phyloP scores from a whole-genome alignment of 768 basidiomycete species.

The Tylopilus intermedius region DNA sequence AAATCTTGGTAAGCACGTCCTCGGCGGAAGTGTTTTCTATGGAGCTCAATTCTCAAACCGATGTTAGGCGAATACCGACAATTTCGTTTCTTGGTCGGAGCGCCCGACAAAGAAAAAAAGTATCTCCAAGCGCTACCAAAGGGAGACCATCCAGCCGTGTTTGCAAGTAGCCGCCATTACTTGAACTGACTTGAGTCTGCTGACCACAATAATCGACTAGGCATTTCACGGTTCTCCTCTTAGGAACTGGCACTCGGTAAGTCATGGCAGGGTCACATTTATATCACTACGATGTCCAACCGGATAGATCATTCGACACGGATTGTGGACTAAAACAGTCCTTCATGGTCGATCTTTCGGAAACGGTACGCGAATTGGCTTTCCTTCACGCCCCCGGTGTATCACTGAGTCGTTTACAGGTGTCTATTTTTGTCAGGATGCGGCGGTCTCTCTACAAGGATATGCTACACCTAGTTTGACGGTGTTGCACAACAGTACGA shows the following conservation, averaged over 20 bases:
- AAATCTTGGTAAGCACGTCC: constrained; percentile 40
- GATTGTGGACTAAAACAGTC: constrained; percentile 54
- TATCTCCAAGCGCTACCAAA: constrained; percentile 46
- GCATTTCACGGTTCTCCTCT: constrained; percentile 67
- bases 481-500: constrained; percentile 56
- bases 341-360: constrained; percentile 60
- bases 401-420: constrained; percentile 33
- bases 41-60: neutral
- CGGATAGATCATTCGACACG: constrained; percentile 62
- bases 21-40: neutral
- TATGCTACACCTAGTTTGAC: constrained; percentile 29
- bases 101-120: constrained; percentile 67
- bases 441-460: constrained; percentile 38
- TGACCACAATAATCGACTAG: constrained; percentile 25
- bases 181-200: neutral
- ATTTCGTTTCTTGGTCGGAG: constrained; percentile 66
- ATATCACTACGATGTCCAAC: neutral
- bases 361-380: constrained; percentile 38
- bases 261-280: constrained; percentile 4
- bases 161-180: neutral
- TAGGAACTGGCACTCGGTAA: constrained; percentile 67
- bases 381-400: neutral
- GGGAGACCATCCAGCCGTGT: constrained; percentile 27
- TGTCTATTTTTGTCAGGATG: constrained; percentile 66
- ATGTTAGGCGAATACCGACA: constrained; percentile 34